Evolutionary conservation across 495 filamentous ascomycete species (phyloP).

Genomic region (Astrothelium macrocarpum): DNA sequence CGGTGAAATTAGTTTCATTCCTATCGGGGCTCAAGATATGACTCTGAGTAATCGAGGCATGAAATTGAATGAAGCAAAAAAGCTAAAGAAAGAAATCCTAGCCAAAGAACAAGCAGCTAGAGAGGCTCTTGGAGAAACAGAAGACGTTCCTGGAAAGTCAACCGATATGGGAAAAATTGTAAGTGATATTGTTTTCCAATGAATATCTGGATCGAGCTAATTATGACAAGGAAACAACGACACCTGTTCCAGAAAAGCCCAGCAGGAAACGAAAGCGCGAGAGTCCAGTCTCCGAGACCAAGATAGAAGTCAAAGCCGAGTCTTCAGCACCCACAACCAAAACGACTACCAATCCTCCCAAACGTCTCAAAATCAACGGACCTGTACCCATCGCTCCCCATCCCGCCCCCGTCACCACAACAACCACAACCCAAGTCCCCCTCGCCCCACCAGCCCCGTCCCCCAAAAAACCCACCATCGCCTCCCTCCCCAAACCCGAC

Average conservation of each 20-base stretch:
- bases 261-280: constrained; percentile 31
- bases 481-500: constrained; percentile 13
- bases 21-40: constrained; percentile 41
- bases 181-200: constrained; percentile 3
- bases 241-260: constrained; percentile 4
- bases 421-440: constrained; percentile 23
- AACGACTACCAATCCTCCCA: constrained; percentile 17
- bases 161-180: background rate
- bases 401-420: constrained; percentile 6
- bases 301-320: background rate
- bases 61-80: constrained; percentile 89
- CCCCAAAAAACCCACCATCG: constrained; percentile 11
- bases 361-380: constrained; percentile 17
- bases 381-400: constrained; percentile 9
- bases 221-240: constrained; percentile 5
- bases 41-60: constrained; percentile 73
- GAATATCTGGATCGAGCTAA: constrained; percentile 5
- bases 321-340: background rate
- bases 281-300: constrained; percentile 4
- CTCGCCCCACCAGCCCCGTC: constrained; percentile 26
- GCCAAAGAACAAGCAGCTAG: constrained; percentile 52
- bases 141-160: constrained; percentile 9
- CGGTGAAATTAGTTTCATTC: constrained; percentile 41
- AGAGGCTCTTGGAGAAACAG: constrained; percentile 31
- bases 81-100: constrained; percentile 68